Evolutionary conservation across 1,284 basidiomycete genomes (phyloP).

Genomic region (Cryptococcus amylolentus): DNA sequence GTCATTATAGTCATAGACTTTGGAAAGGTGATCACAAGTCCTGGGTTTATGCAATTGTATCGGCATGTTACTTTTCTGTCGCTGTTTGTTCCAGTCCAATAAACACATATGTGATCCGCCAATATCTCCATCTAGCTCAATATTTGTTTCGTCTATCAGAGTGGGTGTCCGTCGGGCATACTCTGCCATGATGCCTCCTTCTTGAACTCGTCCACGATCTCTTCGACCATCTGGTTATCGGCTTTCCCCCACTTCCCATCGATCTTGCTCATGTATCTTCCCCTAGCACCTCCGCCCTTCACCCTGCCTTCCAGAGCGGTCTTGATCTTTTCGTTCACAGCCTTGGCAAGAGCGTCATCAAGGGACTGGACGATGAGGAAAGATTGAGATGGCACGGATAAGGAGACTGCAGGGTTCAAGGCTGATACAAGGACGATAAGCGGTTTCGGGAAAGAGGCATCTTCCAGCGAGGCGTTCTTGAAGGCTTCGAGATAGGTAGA

Average conservation of each 20-base stretch:
- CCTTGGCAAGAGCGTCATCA: conserved; percentile 61
- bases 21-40: too few species aligned
- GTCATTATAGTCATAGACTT: too few species aligned
- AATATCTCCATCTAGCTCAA: too few species aligned
- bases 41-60: too few species aligned
- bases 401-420: conserved; percentile 2
- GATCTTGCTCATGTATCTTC: conserved; percentile 49
- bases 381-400: conserved; percentile 16
- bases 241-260: conserved; percentile 42
- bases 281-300: conserved; percentile 51
- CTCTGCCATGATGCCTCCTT: background rate
- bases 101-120: too few species aligned
- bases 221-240: conserved; percentile 26
- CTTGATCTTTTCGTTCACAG: conserved; percentile 58
- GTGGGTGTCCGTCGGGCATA: too few species aligned
- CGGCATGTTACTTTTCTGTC: too few species aligned
- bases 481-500: conserved; percentile 52
- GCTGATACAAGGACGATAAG: conserved; percentile 51
- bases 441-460: conserved; percentile 30
- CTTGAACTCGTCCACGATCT: conserved; percentile 11
- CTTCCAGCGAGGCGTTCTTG: conserved; percentile 51
- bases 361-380: conserved; percentile 62
- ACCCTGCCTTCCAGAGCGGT: conserved; percentile 32
- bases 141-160: too few species aligned
- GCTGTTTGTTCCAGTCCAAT: too few species aligned